Percentiles rank a stretch among this genome's conserved stretches.
These are phyloP conservation scores for Aspergillus tanneri DNA, from an alignment of 2,329 filamentous ascomycete genomes.

Conservation along the genomic window DNA sequence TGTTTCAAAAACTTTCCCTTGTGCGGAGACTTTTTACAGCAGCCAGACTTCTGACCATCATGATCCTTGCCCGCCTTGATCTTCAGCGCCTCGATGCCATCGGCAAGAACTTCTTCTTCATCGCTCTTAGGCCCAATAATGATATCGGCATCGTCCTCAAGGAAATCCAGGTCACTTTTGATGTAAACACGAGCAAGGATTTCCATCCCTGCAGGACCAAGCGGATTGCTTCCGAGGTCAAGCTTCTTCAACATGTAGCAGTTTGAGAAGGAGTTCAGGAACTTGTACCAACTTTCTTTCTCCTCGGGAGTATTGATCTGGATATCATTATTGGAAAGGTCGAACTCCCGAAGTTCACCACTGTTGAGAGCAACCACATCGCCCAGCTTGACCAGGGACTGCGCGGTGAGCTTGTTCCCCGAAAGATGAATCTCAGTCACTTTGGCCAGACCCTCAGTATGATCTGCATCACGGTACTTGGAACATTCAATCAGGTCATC, in stretches of 20 bases:
- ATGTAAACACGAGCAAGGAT: conserved; percentile 46
- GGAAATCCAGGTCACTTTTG: conserved; percentile 35
- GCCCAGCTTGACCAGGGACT: conserved; percentile 43
- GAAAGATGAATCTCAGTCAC: conserved; percentile 50
- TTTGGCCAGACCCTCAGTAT: conserved; percentile 32
- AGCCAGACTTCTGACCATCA: conserved; percentile 2
- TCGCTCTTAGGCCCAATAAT: conserved; percentile 11
- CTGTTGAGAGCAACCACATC: conserved; percentile 42
- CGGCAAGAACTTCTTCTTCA: conserved; percentile 3
- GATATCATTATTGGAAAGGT: conserved; percentile 50
- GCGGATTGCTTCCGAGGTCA: conserved; percentile 47
- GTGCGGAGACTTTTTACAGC: conserved; percentile 18
- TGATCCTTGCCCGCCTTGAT: conserved; percentile 21
- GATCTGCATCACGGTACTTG: conserved; percentile 30
- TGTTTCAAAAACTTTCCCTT: conserved; percentile 18
- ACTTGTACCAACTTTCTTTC: conserved; percentile 43
- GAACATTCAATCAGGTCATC: conserved; percentile 44
- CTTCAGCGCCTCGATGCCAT: conserved; percentile 11
- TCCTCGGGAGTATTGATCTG: conserved; percentile 37
- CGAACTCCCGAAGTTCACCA: conserved; percentile 49
- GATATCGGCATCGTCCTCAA: conserved; percentile 28
- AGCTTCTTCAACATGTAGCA: conserved; percentile 47
- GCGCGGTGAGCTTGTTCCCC: conserved; percentile 46
- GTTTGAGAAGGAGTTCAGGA: conserved; percentile 44
- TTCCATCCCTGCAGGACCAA: conserved; percentile 48